Conservation (phyloP, 129 eudicot genomes). For the Lactuca sativa region DNA sequence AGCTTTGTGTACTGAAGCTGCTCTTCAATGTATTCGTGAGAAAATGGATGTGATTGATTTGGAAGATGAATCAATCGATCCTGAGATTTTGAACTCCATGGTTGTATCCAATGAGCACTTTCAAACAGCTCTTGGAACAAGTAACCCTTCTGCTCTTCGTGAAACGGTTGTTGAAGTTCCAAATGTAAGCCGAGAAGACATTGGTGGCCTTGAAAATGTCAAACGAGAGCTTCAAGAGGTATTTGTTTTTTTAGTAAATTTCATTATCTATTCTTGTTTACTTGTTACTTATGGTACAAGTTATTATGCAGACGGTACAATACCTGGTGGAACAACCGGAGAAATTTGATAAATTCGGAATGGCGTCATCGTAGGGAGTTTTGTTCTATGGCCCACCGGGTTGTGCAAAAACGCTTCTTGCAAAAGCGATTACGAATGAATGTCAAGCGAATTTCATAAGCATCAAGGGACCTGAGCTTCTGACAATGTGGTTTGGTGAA, state of each 20-base stretch:
- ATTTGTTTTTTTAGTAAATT: background rate
- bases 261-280: background rate
- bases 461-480: constrained; percentile 61
- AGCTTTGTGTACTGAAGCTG: constrained; percentile 78
- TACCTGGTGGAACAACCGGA: constrained; percentile 97
- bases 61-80: constrained; percentile 67
- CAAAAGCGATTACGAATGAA: constrained; percentile 96
- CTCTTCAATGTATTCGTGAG: constrained; percentile 70
- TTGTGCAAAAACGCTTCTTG: constrained; percentile 91
- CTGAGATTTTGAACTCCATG: constrained; percentile 69
- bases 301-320: constrained; percentile 74
- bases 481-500: constrained; percentile 75
- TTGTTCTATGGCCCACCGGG: constrained; percentile 97
- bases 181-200: constrained; percentile 65
- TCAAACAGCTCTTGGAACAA: constrained; percentile 63
- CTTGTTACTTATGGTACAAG: background rate
- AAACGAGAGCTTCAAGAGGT: constrained; percentile 90
- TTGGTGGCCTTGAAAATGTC: constrained; percentile 88
- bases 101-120: constrained; percentile 67
- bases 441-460: constrained; percentile 88
- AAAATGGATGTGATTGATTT: constrained; percentile 75
- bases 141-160: constrained; percentile 74
- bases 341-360: constrained; percentile 83
- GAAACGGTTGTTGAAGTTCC: constrained; percentile 87
- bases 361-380: constrained; percentile 82